Evolutionary conservation across 352 stramenopile genomes (phyloP).

Genomic region (Globisporangium paddicum): DNA sequence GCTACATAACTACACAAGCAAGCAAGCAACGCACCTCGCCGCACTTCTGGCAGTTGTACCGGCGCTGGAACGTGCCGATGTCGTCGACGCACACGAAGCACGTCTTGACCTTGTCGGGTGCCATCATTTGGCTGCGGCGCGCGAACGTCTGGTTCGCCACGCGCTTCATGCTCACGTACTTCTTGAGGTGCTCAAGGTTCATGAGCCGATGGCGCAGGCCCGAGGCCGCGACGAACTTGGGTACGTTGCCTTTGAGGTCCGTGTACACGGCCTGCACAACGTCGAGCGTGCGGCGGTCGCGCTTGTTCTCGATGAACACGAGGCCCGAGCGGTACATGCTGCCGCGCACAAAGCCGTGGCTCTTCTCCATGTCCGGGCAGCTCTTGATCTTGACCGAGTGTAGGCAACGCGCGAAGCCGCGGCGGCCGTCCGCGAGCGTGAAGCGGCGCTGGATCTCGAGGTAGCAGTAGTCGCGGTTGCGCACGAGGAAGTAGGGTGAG

Average conservation of each 20-base stretch:
- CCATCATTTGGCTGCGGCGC: conserved; percentile 58
- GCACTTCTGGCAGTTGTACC: conserved; percentile 85
- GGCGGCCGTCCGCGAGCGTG: conserved; percentile 42
- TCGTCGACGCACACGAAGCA: conserved; percentile 81
- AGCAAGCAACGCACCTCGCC: conserved; percentile 39
- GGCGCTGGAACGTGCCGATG: conserved; percentile 72
- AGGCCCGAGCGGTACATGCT: conserved; percentile 81
- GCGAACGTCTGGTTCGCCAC: conserved; percentile 71
- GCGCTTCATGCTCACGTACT: conserved; percentile 79
- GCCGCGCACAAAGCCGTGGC: conserved; percentile 66
- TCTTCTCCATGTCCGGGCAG: conserved; percentile 79
- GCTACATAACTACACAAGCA: not conserved
- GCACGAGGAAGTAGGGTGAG: conserved; percentile 67
- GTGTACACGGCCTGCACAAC: conserved; percentile 80
- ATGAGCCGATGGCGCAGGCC: conserved; percentile 61
- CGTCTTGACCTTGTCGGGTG: conserved; percentile 63
- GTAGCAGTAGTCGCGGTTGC: conserved; percentile 76
- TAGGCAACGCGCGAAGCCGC: conserved; percentile 66
- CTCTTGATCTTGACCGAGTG: conserved; percentile 86
- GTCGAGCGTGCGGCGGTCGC: conserved; percentile 68
- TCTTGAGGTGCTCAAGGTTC: conserved; percentile 73
- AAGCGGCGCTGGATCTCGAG: conserved; percentile 75
- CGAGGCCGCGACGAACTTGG: conserved; percentile 59
- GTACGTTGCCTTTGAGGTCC: conserved; percentile 75
- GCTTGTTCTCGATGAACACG: conserved; percentile 74